Conservation (phyloP, 441 rosid species). For the Aquilaria agallochum region DNA sequence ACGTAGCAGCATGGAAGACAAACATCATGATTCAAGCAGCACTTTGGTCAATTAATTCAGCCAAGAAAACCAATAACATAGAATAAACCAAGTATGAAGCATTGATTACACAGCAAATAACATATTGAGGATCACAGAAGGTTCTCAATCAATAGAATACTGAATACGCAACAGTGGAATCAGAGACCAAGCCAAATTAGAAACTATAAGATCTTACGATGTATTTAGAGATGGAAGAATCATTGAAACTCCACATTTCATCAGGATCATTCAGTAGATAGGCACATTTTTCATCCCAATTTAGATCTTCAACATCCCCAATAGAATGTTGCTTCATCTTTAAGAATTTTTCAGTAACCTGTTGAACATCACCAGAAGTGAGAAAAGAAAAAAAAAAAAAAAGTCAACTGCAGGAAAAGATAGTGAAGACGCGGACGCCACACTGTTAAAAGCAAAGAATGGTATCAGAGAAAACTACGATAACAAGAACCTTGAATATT, state of each 20-base stretch:
- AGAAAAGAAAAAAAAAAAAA: neutral
- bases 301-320: slow-evolving; percentile 42
- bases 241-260: slow-evolving; percentile 84
- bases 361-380: slow-evolving; percentile 11
- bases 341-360: slow-evolving; percentile 76
- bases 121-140: too few relatives aligned
- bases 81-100: too few relatives aligned
- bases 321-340: slow-evolving; percentile 58
- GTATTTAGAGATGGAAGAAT: slow-evolving; percentile 74
- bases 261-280: slow-evolving; percentile 63
- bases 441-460: neutral
- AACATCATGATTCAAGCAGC: too few relatives aligned
- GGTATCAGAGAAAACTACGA: neutral
- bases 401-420: neutral
- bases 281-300: slow-evolving; percentile 66
- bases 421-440: neutral
- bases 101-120: too few relatives aligned
- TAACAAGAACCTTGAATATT: too few relatives aligned
- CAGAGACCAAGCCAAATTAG: slow-evolving; percentile 2
- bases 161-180: too few relatives aligned
- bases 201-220: slow-evolving; percentile 52
- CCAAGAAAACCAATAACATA: too few relatives aligned
- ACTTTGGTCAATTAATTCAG: too few relatives aligned
- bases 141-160: too few relatives aligned
- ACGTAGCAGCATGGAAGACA: too few relatives aligned